Evolutionary conservation across 768 basidiomycete species (phyloP).

Genomic region (Tricholoma hemisulphureum): DNA sequence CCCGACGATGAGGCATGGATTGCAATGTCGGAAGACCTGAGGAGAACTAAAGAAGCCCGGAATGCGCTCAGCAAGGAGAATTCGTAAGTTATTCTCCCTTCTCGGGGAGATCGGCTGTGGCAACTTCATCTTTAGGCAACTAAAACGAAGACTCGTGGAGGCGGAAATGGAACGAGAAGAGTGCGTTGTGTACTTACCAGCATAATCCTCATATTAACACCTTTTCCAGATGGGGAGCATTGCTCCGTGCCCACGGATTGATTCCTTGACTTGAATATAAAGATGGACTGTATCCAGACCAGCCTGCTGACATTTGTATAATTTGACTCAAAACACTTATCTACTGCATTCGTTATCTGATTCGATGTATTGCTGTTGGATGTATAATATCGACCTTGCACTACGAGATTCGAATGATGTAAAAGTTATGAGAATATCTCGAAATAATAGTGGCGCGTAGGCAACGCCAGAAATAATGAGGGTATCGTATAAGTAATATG

Average conservation of each 20-base stretch:
- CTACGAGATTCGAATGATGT: neutral
- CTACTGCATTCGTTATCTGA: conserved; percentile 4
- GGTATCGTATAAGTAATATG: conserved; percentile 19
- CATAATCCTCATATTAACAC: conserved; percentile 11
- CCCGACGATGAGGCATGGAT: conserved; percentile 82
- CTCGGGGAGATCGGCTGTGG: neutral
- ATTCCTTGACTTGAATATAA: conserved; percentile 28
- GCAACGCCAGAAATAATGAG: conserved; percentile 8
- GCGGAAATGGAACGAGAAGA: conserved; percentile 76
- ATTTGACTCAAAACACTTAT: conserved; percentile 10
- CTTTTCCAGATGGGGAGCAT: conserved; percentile 57
- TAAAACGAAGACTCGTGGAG: conserved; percentile 70
- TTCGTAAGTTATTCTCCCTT: conserved; percentile 49
- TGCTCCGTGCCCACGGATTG: conserved; percentile 53
- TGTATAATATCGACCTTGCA: neutral
- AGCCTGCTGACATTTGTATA: conserved; percentile 14
- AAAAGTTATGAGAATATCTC: neutral
- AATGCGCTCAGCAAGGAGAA: conserved; percentile 80
- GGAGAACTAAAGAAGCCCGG: conserved; percentile 69
- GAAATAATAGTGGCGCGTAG: conserved; percentile 10
- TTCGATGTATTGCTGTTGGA: neutral
- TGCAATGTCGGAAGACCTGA: conserved; percentile 73
- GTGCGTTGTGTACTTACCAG: conserved; percentile 45
- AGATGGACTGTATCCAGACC: conserved; percentile 8
- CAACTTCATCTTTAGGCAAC: conserved; percentile 41